Evolutionary conservation across 495 filamentous ascomycete species (phyloP).

Genomic region (Cercophora newfieldiana): DNA sequence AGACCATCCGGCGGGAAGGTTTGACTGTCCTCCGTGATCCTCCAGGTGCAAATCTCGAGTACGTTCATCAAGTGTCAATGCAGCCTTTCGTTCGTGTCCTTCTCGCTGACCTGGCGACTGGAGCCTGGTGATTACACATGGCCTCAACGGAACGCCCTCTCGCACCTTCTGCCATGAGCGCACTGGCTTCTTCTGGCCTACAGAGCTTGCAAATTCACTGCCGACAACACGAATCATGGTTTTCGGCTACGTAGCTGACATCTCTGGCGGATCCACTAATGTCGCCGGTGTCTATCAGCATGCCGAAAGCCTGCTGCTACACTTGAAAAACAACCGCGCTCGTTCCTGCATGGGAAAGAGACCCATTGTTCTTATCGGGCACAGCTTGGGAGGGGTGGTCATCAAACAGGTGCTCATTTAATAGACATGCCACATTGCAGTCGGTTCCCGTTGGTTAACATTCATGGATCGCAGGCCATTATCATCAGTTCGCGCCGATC

Average conservation of each 20-base stretch:
- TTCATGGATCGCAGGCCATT: too few relatives aligned
- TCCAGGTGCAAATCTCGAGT: constrained; percentile 5
- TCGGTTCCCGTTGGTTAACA: too few relatives aligned
- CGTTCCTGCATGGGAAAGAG: constrained; percentile 14
- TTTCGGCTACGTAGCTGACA: constrained; percentile 18
- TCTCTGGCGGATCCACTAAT: constrained; percentile 6
- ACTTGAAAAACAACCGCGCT: constrained; percentile 16
- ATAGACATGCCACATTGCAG: too few relatives aligned
- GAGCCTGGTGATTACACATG: constrained; percentile 15
- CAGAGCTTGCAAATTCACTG: neutral
- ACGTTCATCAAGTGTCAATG: neutral
- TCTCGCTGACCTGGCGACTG: neutral
- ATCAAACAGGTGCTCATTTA: constrained; percentile 15
- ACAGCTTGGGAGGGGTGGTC: constrained; percentile 22
- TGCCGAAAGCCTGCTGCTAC: constrained; percentile 11
- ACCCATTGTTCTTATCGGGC: constrained; percentile 13
- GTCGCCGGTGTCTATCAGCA: constrained; percentile 17
- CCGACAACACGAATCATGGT: constrained; percentile 16
- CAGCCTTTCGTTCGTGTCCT: neutral
- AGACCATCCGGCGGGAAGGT: constrained; percentile 9
- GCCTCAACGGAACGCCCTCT: constrained; percentile 15
- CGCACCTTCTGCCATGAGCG: constrained; percentile 11
- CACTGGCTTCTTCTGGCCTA: constrained; percentile 15
- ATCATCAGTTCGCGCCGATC: neutral
- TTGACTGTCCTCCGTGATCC: constrained; percentile 11